Conservation (phyloP, 2,329 filamentous ascomycete genomes). For the Scytalidium sp. region DNA sequence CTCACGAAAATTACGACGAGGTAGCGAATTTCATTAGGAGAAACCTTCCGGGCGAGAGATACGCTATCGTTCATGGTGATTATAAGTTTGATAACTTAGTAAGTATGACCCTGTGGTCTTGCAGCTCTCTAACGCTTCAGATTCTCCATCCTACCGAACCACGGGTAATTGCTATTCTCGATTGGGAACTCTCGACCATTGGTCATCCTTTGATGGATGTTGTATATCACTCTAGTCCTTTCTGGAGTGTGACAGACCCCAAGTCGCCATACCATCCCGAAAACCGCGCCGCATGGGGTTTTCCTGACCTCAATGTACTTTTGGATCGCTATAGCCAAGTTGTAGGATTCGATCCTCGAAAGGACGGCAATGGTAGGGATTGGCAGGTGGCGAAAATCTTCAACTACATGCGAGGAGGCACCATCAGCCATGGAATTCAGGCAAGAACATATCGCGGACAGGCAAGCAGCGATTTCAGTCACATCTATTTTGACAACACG, state of each 20-base stretch:
- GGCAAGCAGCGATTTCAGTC: background rate
- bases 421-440: background rate
- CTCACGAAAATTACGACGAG: conserved; percentile 72
- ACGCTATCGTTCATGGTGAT: conserved; percentile 82
- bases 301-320: background rate
- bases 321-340: background rate
- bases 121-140: conserved; percentile 51
- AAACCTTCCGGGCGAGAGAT: conserved; percentile 71
- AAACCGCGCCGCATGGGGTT: background rate
- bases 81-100: conserved; percentile 89
- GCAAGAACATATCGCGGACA: background rate
- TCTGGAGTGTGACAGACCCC: background rate
- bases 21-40: conserved; percentile 75
- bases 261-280: background rate
- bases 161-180: conserved; percentile 81
- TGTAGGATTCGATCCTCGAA: background rate
- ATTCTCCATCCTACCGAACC: conserved; percentile 83
- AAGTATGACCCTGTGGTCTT: conserved; percentile 25
- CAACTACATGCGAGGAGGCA: background rate
- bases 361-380: background rate
- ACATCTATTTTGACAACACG: background rate
- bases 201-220: conserved; percentile 66
- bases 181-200: conserved; percentile 73
- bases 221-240: conserved; percentile 48
- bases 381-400: background rate